Evolutionary conservation across 352 stramenopile genomes (phyloP), one percentile per base, ranked within the genome.

Genomic region (Pythium insidiosum): DNA sequence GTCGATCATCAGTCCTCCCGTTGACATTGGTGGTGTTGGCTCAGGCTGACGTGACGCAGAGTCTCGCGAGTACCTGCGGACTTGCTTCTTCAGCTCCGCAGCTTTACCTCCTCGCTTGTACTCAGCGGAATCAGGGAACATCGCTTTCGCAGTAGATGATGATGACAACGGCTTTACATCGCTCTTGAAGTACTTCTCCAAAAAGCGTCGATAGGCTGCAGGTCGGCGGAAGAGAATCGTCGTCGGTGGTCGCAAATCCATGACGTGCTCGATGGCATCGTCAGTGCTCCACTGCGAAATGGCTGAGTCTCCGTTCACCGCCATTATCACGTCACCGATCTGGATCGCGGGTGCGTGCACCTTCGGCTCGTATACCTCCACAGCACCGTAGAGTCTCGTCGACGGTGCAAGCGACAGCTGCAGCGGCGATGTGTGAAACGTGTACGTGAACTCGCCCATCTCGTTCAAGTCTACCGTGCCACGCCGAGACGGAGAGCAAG

Each of bases 301-400:
- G 4, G 61, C 64, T 11, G 56, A 34, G 33, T 78, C 71, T 11
- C 56, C 69, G 40, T 84, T 84, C n/a, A 88, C 66, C 10, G 62
- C 65, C 56, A 84, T 73, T 24, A 88, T 47, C 18, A 88, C 74
- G 35, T 88, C 74, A 6, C 74, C 74, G 15, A 87, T 66, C 37
- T 83, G 61, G 12, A 84, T 48, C 15, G 43, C 45, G 2, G 58
- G 60, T 0, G 58, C 50, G 31, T 80, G 61, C 1, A 59, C 19
- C 39, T 79, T 81, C 2, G 72, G 65, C 42, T 86, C 68, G 50
- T 85, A 82, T 20, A 89, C 60, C 55, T 89, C 77, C 18, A 89
- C 68, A 0, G 72, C 80, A 5, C 72, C 77, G 44, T 89, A 89
- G 12, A 83, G 49, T n/a, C 77, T 64, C 7, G 77, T 89, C 5